Evolutionary conservation across 78 protist genomes (phyloP).

Genomic region (Parvularia atlantis): DNA sequence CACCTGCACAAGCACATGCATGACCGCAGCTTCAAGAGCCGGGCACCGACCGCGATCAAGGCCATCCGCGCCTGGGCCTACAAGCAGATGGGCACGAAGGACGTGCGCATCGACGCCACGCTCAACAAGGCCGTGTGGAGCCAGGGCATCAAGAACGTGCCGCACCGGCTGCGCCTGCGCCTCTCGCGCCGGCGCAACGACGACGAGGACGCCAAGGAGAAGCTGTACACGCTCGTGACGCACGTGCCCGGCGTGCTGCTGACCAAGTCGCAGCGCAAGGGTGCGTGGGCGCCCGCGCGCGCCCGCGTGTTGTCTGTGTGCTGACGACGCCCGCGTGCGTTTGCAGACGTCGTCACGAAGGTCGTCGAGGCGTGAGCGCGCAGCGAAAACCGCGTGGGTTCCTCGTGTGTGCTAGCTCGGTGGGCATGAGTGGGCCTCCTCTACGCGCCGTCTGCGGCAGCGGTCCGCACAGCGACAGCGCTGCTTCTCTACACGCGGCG

Average conservation of each 20-base stretch:
- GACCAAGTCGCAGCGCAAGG: background rate
- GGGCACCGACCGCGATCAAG: slow-evolving; percentile 85
- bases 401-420: no score
- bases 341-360: no score
- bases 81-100: slow-evolving; percentile 75
- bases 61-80: slow-evolving; percentile 64
- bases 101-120: slow-evolving; percentile 73
- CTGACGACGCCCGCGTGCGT: no score
- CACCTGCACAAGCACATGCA: slow-evolving; percentile 72
- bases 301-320: no score
- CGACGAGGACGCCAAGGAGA: slow-evolving; percentile 80
- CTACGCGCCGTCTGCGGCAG: no score
- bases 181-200: slow-evolving; percentile 77
- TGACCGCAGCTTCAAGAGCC: slow-evolving; percentile 76
- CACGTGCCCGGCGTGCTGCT: slow-evolving; percentile 36
- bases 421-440: no score
- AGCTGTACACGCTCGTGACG: slow-evolving; percentile 74
- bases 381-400: no score
- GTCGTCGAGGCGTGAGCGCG: no score
- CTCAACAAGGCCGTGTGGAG: slow-evolving; percentile 79
- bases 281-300: no score
- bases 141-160: slow-evolving; percentile 72
- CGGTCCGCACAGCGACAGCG: no score
- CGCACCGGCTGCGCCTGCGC: slow-evolving; percentile 82
- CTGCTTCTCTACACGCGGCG: no score